Base-by-base conservation (phyloP, 2,329 filamentous ascomycete genomes). In the Myriosclerotinia duriaeana region DNA sequence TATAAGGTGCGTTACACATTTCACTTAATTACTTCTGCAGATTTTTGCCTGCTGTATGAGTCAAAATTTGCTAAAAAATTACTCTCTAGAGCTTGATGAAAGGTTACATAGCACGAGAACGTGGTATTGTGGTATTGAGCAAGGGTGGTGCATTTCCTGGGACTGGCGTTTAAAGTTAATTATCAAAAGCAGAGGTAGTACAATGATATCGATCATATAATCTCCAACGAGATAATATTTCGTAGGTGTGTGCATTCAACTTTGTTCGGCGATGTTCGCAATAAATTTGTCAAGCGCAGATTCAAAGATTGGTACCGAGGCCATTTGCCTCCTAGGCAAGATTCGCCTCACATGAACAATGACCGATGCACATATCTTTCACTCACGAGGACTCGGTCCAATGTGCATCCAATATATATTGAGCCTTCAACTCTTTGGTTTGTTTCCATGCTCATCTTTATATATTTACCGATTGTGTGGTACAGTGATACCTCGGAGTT, bases 131-230 rank as follows among this genome's bases (percentile, higher is more conserved):
- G 38, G 95, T 99, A 26, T 80, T 99, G 66, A 97, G 92, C 78
- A 98, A 97, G 78, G 90, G 86, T 67, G 92, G 91, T 52, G 94
- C 95, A 2, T 99, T 99, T 75, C 95, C 96, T 0, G 93, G 93
- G 34, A 98, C 96, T 34, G 91, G 91, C 22, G 79, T 89, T 58
- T 89, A 78, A 76, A 53, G 14, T 38, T 46, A 3, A 50, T 17
- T 60, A 5, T 38, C 7, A 34, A 8, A 1, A 11, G 17, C 26
- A 36, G 30, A 11, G 9, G 20, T 15, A 14, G 5, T 17, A 26
- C n/a, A 61, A 61, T 40, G 30, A 50, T 50, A 50, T 61, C 8
- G 38, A 55, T n/a, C 22, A 42, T 8, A 44, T 15, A n/a, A 11
- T 22, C 22, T 20, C 2, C 11, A 48, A n/a, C 56, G 46, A 17